These are phyloP conservation scores for Gossypium trilobum DNA, from an alignment of 441 rosid species.

Conservation along the genomic window DNA sequence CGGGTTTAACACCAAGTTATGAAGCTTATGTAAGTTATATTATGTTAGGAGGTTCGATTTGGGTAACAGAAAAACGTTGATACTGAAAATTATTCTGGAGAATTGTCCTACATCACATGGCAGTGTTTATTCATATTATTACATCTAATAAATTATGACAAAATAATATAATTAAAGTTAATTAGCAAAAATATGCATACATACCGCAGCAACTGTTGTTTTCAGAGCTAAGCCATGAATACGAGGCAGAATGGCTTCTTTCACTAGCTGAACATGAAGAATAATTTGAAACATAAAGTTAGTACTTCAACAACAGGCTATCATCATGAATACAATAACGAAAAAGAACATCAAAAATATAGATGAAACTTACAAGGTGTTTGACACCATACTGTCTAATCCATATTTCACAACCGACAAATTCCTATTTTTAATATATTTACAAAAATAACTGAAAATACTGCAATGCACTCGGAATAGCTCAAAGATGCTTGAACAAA, in stretches of 20 bases:
- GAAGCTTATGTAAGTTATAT: not conserved
- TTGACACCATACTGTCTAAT: too few species aligned
- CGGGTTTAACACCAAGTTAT: not conserved
- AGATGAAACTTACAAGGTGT: too few species aligned
- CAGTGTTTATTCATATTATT: not conserved
- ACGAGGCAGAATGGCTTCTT: conserved; percentile 85
- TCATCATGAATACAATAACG: too few species aligned
- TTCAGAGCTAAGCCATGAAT: conserved; percentile 87
- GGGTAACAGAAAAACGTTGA: not conserved
- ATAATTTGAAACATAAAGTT: not conserved
- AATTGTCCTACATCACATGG: not conserved
- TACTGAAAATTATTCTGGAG: not conserved
- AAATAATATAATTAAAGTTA: not conserved
- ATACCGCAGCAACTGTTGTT: conserved; percentile 92
- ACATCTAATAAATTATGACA: not conserved
- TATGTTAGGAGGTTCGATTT: not conserved
- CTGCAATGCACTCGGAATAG: too few species aligned
- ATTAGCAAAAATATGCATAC: conserved; percentile 16
- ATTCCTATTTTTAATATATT: too few species aligned
- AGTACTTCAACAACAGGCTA: too few species aligned
- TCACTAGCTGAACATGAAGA: conserved; percentile 55
- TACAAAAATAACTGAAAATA: too few species aligned
- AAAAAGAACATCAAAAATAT: too few species aligned
- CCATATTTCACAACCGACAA: too few species aligned
- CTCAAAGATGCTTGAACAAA: too few species aligned